Percentiles rank a stretch among this genome's conserved stretches.
Conservation (phyloP, 2,329 filamentous ascomycete genomes). For the Sporothrix variecibatus region DNA sequence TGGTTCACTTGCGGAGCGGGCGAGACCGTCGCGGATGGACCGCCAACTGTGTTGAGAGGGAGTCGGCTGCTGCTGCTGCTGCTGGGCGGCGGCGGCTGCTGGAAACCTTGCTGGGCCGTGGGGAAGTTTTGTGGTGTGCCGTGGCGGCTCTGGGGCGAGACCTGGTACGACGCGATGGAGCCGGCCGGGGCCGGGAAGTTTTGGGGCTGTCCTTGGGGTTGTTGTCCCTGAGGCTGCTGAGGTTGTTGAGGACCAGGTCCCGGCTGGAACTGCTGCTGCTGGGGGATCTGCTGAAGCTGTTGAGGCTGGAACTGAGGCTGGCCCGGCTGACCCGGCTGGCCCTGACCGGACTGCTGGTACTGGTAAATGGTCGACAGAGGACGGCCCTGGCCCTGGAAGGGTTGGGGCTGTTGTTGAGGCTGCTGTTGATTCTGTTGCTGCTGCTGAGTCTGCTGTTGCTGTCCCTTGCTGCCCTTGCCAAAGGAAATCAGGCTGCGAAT, state of each 20-base stretch:
- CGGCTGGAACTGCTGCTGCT: background rate
- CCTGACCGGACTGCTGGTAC: constrained; percentile 11
- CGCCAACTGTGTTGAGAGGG: background rate
- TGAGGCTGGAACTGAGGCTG: background rate
- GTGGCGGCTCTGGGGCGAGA: constrained; percentile 25
- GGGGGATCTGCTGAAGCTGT: background rate
- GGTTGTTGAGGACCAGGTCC: background rate
- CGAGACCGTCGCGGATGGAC: background rate
- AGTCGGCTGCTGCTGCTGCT: background rate
- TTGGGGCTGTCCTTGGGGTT: background rate
- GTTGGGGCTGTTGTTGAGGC: constrained; percentile 1
- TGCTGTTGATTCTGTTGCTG: background rate
- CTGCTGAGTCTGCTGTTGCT: background rate
- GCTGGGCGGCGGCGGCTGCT: constrained; percentile 2
- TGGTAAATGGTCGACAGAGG: constrained; percentile 15
- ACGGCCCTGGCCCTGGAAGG: constrained; percentile 4
- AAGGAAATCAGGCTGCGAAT: constrained; percentile 25
- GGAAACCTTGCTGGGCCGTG: constrained; percentile 1
- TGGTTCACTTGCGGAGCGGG: background rate
- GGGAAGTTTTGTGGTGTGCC: constrained; percentile 24
- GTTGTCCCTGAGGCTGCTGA: constrained; percentile 1
- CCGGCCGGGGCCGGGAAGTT: background rate
- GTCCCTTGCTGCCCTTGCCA: constrained; percentile 25
- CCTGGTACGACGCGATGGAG: constrained; percentile 11
- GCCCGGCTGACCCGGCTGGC: background rate